Evolutionary conservation across 768 basidiomycete species (phyloP), one percentile per base, ranked within the genome.

Genomic region (Cystofilobasidium macerans): DNA sequence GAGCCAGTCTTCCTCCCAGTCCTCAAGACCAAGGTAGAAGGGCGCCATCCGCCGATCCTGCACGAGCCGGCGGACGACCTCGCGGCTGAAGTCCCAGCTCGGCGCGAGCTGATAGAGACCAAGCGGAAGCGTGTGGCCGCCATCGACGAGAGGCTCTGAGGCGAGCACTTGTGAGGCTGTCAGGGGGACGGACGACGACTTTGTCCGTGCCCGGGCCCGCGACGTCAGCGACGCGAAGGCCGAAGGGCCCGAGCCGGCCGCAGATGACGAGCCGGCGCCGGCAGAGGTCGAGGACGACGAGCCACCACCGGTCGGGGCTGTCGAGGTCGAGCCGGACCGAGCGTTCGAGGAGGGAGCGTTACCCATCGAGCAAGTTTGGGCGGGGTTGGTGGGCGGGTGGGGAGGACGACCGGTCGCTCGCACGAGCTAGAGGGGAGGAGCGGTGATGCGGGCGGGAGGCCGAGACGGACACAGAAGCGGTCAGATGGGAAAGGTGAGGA

Each of bases 1-100:
- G 69, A 88, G 85, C 90, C 90, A 97, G 48, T 82, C 82, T 18
- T 87, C 85, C 36, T 87, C 85, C 74, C 88, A 95, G 70, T 98
- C 94, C 74, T 95, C 91, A 51, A 99, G 80, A 16, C 95, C 94
- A 40, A 91, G 83, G 76, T 97, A 98, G 78, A 97, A 98, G 1
- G 95, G 95, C 0, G 93, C 91, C 47, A 99, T 83, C 72, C 82
- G 86, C 75, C 89, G 85, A 71, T 88, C 85, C 72, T 86, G 79
- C 75, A 99, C 91, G 73, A 94, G 82, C 77, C 88, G 86, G 68
- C 87, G 85, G 69, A 94, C 92, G 67, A 88, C 78, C 62, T 83
- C 76, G 71, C 92, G 88, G 74, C 90, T 91, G 86, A 91, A 97
- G 78, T 97, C 93, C 56, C 57, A 42, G 73, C 82, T 82, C 54